phyloP scores from a whole-genome alignment of 208 protist genomes.

The Tritrichomonas musculus region DNA sequence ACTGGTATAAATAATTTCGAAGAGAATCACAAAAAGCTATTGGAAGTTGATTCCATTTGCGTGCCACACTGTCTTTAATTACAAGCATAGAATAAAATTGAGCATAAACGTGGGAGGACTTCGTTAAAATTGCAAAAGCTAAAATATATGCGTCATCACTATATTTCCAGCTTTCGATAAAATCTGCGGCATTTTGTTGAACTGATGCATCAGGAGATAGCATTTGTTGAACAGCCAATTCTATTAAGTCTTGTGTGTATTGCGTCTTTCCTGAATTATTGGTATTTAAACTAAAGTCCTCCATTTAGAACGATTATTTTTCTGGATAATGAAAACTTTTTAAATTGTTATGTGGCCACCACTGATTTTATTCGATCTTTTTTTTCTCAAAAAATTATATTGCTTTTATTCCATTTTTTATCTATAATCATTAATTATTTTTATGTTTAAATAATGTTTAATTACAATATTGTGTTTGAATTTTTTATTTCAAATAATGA shows the following conservation, averaged over 20 bases:
- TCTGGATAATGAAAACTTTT: too few species aligned
- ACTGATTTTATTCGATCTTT: too few species aligned
- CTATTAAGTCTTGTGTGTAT: neutral
- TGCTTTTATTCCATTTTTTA: too few species aligned
- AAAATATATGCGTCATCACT: neutral
- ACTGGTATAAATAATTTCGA: neutral
- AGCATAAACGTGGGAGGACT: neutral
- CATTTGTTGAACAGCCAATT: neutral
- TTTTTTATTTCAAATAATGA: too few species aligned
- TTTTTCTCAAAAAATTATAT: too few species aligned
- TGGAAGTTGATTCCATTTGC: neutral
- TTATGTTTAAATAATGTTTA: too few species aligned
- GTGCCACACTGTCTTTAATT: neutral
- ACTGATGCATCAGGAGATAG: neutral
- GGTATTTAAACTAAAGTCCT: too few species aligned
- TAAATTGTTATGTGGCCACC: too few species aligned
- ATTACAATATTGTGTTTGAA: too few species aligned
- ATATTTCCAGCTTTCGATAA: neutral
- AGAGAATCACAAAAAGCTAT: neutral
- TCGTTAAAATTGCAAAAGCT: neutral
- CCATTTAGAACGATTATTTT: too few species aligned
- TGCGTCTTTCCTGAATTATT: neutral
- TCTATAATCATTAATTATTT: too few species aligned
- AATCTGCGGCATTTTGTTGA: neutral
- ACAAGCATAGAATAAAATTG: neutral